phyloP scores from a whole-genome alignment of 352 stramenopile species.

The Aphanomyces invadans region DNA sequence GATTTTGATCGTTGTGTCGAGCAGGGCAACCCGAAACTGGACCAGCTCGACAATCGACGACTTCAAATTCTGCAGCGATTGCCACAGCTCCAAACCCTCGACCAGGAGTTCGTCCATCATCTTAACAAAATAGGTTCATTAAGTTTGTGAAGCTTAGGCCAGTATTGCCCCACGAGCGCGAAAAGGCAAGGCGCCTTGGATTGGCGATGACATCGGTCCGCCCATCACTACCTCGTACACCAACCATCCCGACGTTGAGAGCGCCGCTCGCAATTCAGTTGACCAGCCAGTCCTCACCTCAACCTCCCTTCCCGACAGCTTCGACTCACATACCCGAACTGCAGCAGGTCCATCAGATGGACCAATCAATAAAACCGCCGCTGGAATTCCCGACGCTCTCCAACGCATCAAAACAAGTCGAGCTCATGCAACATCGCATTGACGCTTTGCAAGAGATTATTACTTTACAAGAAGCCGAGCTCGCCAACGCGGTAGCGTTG shows the following conservation, averaged over 20 bases:
- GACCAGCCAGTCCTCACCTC: not conserved
- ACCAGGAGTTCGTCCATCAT: constrained; percentile 28
- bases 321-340: not conserved
- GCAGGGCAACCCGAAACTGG: constrained; percentile 47
- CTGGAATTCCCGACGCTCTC: not conserved
- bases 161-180: constrained; percentile 41
- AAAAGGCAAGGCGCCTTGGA: not conserved
- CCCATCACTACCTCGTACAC: not conserved
- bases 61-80: constrained; percentile 50
- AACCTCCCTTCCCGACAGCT: not conserved
- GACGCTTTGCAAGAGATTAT: constrained; percentile 6
- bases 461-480: constrained; percentile 2
- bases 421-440: not conserved
- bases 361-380: not conserved
- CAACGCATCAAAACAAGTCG: not conserved
- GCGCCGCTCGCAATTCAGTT: not conserved
- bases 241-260: not conserved
- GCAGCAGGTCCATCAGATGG: not conserved
- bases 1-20: not conserved
- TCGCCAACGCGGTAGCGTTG: not conserved
- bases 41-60: constrained; percentile 33
- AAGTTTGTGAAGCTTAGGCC: constrained; percentile 6
- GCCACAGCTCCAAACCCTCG: constrained; percentile 42
- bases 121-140: not conserved
- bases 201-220: not conserved